Evolutionary conservation across 108 stramenopile species (phyloP).

Genomic region (Nitzschia putrida): DNA sequence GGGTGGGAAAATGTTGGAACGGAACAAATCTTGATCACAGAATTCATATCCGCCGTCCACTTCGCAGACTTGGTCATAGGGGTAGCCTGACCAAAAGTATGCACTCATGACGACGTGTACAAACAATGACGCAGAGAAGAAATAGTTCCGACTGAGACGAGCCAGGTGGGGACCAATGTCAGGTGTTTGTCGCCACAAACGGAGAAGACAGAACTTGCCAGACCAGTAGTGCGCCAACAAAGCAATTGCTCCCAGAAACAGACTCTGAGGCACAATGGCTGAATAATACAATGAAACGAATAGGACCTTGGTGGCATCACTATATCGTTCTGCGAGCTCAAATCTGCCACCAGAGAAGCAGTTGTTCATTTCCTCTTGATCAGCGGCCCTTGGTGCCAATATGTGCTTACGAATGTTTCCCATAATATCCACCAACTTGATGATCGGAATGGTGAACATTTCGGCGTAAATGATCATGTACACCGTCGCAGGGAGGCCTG

Average conservation of each 20-base stretch:
- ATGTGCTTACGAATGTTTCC: conserved; percentile 72
- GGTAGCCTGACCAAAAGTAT: conserved; percentile 81
- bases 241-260: conserved; percentile 70
- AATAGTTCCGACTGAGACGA: conserved; percentile 68
- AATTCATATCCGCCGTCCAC: conserved; percentile 26
- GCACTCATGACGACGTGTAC: conserved; percentile 71
- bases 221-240: conserved; percentile 68
- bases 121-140: conserved; percentile 63
- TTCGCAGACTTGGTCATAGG: conserved; percentile 81
- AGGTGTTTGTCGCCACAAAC: conserved; percentile 78
- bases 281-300: conserved; percentile 80
- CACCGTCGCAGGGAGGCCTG: conserved; percentile 27
- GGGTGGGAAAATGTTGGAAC: conserved; percentile 48
- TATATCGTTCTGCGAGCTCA: conserved; percentile 78
- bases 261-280: conserved; percentile 69
- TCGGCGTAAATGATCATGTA: conserved; percentile 71
- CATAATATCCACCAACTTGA: conserved; percentile 56
- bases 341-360: conserved; percentile 67
- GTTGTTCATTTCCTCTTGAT: conserved; percentile 81
- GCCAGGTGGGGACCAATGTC: conserved; percentile 65
- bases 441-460: conserved; percentile 62
- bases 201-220: conserved; percentile 70
- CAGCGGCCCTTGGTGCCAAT: conserved; percentile 73
- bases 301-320: conserved; percentile 56
- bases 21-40: conserved; percentile 46